Percentiles rank a stretch among this genome's conserved stretches.
These are phyloP conservation scores for Pestalotiopsis sp. DNA, from an alignment of 2,329 filamentous ascomycete species.

Conservation along the genomic window DNA sequence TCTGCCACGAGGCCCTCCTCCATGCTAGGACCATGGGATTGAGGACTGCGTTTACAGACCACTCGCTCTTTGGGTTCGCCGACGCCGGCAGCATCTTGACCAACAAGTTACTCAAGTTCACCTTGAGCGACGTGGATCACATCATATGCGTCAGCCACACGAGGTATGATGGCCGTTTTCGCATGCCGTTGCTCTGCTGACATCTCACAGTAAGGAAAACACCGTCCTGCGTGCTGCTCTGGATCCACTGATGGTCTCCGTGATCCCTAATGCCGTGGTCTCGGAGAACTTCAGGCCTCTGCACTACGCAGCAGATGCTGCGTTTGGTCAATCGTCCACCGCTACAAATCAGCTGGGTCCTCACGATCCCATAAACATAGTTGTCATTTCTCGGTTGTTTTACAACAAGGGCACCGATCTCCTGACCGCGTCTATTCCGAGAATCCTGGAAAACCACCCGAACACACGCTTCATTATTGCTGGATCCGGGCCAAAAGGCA, in stretches of 20 bases:
- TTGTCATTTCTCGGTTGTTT: constrained; percentile 95
- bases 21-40: constrained; percentile 96
- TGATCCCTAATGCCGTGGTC: constrained; percentile 96
- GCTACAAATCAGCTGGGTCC: constrained; percentile 74
- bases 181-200: constrained; percentile 25
- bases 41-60: constrained; percentile 94
- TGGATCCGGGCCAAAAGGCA: constrained; percentile 93
- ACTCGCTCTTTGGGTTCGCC: constrained; percentile 95
- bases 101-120: constrained; percentile 97
- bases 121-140: constrained; percentile 93
- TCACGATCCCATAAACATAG: constrained; percentile 88
- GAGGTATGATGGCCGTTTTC: constrained; percentile 62
- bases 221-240: constrained; percentile 92
- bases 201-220: constrained; percentile 81
- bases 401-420: constrained; percentile 99
- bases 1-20: constrained; percentile 93
- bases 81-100: constrained; percentile 95
- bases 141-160: constrained; percentile 98
- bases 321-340: constrained; percentile 47
- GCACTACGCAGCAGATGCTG: constrained; percentile 41
- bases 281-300: constrained; percentile 91
- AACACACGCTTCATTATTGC: constrained; percentile 98
- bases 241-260: constrained; percentile 95
- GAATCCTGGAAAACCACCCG: constrained; percentile 84
- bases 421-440: constrained; percentile 92